These are phyloP conservation scores for Boletus speciosus DNA, from an alignment of 768 basidiomycete genomes.

Conservation along the genomic window DNA sequence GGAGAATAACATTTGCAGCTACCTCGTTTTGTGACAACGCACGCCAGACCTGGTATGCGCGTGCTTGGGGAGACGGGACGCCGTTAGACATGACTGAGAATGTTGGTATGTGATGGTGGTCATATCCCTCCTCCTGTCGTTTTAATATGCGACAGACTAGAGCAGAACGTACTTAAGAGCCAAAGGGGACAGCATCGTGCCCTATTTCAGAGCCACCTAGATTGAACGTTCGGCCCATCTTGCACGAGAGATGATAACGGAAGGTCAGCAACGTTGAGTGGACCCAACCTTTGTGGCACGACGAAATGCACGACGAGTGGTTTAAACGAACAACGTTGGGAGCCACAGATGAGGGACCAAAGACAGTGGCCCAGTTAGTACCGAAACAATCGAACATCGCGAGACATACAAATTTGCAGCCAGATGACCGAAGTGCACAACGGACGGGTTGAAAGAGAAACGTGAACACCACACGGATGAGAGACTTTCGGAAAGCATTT, in stretches of 20 bases:
- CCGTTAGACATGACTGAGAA: slow-evolving; percentile 14
- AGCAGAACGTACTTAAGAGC: neutral
- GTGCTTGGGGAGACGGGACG: neutral
- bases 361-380: neutral
- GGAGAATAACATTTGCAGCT: slow-evolving; percentile 39
- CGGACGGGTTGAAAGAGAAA: neutral
- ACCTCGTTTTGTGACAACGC: slow-evolving; percentile 28
- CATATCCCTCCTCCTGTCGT: neutral
- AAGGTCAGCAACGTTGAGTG: neutral
- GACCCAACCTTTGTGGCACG: neutral
- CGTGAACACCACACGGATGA: neutral
- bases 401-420: neutral
- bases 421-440: neutral
- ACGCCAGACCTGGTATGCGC: slow-evolving; percentile 26
- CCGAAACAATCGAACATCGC: neutral
- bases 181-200: neutral
- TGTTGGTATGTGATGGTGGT: neutral
- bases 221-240: neutral
- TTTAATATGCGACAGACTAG: neutral
- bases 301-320: neutral
- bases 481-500: neutral
- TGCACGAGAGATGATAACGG: neutral
- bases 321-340: slow-evolving; percentile 1
- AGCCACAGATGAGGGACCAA: neutral
- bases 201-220: neutral